Percentiles rank a stretch among this genome's conserved stretches.
phyloP scores from a whole-genome alignment of 208 protist species.

The Zelonia costaricensis region DNA sequence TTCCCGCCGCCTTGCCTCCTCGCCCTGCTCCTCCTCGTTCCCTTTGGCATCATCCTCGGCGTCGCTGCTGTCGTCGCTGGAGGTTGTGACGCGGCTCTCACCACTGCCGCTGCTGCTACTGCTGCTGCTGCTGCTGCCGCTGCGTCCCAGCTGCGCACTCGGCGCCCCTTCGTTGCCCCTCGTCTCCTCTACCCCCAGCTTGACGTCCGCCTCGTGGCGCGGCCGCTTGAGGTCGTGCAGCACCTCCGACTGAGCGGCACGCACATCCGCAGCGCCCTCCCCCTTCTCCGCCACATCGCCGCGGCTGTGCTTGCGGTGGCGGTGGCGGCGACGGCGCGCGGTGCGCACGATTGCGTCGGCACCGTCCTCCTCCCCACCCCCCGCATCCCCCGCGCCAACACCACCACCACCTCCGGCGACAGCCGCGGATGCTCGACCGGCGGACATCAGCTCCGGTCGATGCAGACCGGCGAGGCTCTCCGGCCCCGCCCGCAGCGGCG shows the following conservation, averaged over 20 bases:
- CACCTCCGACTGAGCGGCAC: too few species aligned
- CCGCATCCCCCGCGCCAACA: neutral
- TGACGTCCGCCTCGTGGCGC: too few species aligned
- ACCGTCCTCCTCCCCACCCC: neutral
- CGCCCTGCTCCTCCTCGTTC: too few species aligned
- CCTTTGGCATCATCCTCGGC: neutral
- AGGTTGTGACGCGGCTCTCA: neutral
- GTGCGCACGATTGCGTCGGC: neutral
- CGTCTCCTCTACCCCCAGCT: neutral
- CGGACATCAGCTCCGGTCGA: conserved; percentile 12
- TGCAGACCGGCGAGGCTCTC: conserved; percentile 39
- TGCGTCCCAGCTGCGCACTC: neutral
- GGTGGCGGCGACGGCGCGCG: conserved; percentile 5
- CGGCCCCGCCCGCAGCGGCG: conserved; percentile 37
- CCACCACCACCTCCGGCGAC: neutral
- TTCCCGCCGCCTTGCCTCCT: too few species aligned
- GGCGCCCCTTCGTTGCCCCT: neutral
- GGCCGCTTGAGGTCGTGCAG: neutral
- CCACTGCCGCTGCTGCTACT: conserved; percentile 2
- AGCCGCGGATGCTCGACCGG: neutral
- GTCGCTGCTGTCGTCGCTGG: neutral
- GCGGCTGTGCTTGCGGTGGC: neutral
- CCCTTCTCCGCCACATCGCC: neutral
- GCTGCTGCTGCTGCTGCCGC: conserved; percentile 16
- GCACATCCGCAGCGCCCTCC: too few species aligned